These are phyloP conservation scores for Phaeotremella skinneri DNA, from an alignment of 768 basidiomycete species.

Conservation along the genomic window DNA sequence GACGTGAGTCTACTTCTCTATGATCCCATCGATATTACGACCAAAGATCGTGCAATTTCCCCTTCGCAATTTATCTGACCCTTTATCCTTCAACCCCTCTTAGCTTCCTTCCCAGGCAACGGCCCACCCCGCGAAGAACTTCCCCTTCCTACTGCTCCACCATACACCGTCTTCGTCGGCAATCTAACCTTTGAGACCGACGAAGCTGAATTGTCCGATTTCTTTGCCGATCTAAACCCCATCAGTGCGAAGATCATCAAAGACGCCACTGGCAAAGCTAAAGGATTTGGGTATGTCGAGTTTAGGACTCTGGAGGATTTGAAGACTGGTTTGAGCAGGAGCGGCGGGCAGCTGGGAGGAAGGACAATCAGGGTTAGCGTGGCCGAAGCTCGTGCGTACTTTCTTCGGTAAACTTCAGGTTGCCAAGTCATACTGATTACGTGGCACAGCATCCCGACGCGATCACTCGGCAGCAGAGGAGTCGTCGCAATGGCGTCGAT, in stretches of 20 bases:
- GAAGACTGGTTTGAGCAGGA: constrained; percentile 74
- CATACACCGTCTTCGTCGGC: constrained; percentile 94
- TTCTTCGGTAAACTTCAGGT: constrained; percentile 20
- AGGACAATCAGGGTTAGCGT: constrained; percentile 85
- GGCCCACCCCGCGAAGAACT: constrained; percentile 77
- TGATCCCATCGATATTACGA: constrained; percentile 1
- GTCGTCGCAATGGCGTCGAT: constrained; percentile 78
- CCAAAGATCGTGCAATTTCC: constrained; percentile 57
- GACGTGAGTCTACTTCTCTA: constrained; percentile 11
- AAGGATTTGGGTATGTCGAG: constrained; percentile 97
- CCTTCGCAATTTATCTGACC: background rate
- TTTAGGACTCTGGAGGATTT: constrained; percentile 82
- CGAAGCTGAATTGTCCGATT: constrained; percentile 74
- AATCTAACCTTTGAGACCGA: constrained; percentile 91
- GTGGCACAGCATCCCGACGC: constrained; percentile 25
- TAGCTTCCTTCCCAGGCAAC: constrained; percentile 54
- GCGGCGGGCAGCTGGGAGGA: constrained; percentile 69
- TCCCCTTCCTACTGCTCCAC: constrained; percentile 90
- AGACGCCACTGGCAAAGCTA: constrained; percentile 89
- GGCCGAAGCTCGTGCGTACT: constrained; percentile 84
- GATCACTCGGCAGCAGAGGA: constrained; percentile 71
- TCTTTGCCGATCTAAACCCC: constrained; percentile 66
- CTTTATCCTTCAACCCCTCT: background rate
- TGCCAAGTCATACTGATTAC: constrained; percentile 52
- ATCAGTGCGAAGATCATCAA: constrained; percentile 89